Base-by-base conservation (phyloP, 495 filamentous ascomycete species). In the Talaromyces liani region DNA sequence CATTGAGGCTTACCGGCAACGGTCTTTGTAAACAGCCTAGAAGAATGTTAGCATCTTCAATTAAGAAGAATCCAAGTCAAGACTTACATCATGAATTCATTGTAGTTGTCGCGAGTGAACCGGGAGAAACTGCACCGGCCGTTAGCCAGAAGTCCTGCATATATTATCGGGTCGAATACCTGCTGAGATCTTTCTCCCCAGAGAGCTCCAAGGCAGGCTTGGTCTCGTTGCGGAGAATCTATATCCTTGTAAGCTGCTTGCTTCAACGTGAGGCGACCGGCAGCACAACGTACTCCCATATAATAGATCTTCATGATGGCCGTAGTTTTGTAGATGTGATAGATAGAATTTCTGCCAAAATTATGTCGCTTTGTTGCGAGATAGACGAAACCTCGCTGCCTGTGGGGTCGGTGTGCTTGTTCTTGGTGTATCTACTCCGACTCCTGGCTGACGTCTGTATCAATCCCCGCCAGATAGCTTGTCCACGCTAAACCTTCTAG, bases 271-370 rank as follows among this genome's bases (percentile, higher is more conserved):
- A 33, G 41, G 41, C n/a, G 10, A 33, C 39, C 61, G 66, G 60
- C 41, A 66, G 22, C 51, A 33, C 39, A 22, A 75, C 87, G 65
- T 87, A 96, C 92, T 64, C 92, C 92, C 69, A 96, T 91, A 78
- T 96, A 97, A 78, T 89, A 84, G 69, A 98, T 80, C 85, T 96
- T 96, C 93, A 97, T 97, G 74, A 63, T 86, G 79, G 73, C 75
- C 65, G 69, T 54, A 39, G 62, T 16, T 1, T 4, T 29, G 12
- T 29, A 29, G 14, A 29, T 1, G 12, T 29, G 4, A 6, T n/a
- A 29, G 4, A 9, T 7, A 56, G 12, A 16, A 29, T 14, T 14
- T 24, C 49, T 24, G 3, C 18, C 18, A 10, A 56, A 56, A 27
- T 29, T 16, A 27, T 56, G 6, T 6, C 10, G n/a, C n/a, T 5